phyloP scores from a whole-genome alignment of 1,284 basidiomycete genomes.

The Ustilago xerochloae region DNA sequence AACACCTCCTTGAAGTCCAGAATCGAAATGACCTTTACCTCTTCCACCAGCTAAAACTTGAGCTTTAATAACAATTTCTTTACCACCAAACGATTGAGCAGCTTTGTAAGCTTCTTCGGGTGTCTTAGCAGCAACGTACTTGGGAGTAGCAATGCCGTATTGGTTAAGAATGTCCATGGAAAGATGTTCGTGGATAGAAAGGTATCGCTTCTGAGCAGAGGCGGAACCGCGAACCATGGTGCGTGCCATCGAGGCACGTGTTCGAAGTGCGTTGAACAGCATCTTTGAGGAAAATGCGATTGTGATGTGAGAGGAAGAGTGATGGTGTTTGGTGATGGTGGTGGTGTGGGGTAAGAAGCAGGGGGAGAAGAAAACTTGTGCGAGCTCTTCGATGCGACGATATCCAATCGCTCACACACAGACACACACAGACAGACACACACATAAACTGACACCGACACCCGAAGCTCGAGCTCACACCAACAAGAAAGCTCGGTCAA shows the following conservation, averaged over 20 bases:
- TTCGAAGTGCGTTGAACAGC: slow-evolving; percentile 57
- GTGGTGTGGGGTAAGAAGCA: not conserved
- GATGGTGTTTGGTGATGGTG: not conserved
- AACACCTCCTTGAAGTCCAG: slow-evolving; percentile 95
- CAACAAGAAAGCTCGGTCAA: not conserved
- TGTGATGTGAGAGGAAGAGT: slow-evolving; percentile 1
- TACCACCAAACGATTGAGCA: slow-evolving; percentile 82
- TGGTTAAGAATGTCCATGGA: slow-evolving; percentile 95
- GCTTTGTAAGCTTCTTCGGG: slow-evolving; percentile 90
- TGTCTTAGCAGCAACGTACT: slow-evolving; percentile 85
- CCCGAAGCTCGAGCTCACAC: slow-evolving; percentile 9
- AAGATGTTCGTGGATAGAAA: slow-evolving; percentile 99
- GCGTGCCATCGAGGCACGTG: slow-evolving; percentile 52
- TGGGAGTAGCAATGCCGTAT: slow-evolving; percentile 97
- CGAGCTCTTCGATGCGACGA: not conserved
- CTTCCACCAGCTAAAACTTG: slow-evolving; percentile 98
- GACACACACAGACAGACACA: not conserved
- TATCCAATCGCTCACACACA: slow-evolving; percentile 5
- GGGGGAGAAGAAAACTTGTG: slow-evolving; percentile 7
- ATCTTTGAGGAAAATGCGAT: slow-evolving; percentile 22
- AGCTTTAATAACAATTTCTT: slow-evolving; percentile 80
- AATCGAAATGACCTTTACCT: slow-evolving; percentile 97
- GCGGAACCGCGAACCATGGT: slow-evolving; percentile 49
- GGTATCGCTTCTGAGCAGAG: slow-evolving; percentile 81
- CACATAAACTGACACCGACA: not conserved